phyloP scores from a whole-genome alignment of 2,329 filamentous ascomycete species.

The Capronia coronata region DNA sequence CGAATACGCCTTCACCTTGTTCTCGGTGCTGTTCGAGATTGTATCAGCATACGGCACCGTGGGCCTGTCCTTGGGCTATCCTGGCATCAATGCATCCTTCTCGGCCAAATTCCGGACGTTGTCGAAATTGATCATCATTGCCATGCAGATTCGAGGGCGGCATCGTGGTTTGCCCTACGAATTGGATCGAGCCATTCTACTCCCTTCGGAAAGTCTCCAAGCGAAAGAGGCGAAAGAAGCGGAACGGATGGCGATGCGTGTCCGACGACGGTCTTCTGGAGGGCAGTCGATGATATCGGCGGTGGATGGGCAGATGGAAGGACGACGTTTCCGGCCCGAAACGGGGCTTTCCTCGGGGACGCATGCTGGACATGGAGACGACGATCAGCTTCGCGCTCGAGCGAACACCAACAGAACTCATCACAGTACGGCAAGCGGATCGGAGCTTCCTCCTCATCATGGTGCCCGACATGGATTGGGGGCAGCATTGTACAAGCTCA shows the following conservation, averaged over 20 bases:
- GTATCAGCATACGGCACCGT: conserved; percentile 93
- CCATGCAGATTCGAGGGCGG: conserved; percentile 60
- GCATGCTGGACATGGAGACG: conserved; percentile 6
- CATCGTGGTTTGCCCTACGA: conserved; percentile 62
- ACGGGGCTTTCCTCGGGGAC: conserved; percentile 19
- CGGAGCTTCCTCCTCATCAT: conserved; percentile 5
- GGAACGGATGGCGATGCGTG: conserved; percentile 21
- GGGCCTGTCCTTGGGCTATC: conserved; percentile 79
- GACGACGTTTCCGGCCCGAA: conserved; percentile 20
- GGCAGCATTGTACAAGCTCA: conserved; percentile 14
- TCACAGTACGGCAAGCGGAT: conserved; percentile 7
- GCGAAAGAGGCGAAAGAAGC: conserved; percentile 28
- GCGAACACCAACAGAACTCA: conserved; percentile 17
- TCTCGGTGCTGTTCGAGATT: conserved; percentile 71
- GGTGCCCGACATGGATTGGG: conserved; percentile 15
- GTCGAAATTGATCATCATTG: conserved; percentile 59
- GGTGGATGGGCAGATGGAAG: conserved; percentile 21
- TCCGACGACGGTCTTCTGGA: conserved; percentile 19
- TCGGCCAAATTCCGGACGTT: conserved; percentile 72
- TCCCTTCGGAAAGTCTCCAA: conserved; percentile 47
- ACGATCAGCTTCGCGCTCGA: conserved; percentile 6
- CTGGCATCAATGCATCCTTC: conserved; percentile 68
- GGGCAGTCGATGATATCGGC: conserved; percentile 19
- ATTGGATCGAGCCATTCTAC: conserved; percentile 62
- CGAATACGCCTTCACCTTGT: conserved; percentile 58